Evolutionary conservation across 768 basidiomycete genomes (phyloP), one percentile per base, ranked within the genome.

Genomic region (Candolleomyces eurysporus): DNA sequence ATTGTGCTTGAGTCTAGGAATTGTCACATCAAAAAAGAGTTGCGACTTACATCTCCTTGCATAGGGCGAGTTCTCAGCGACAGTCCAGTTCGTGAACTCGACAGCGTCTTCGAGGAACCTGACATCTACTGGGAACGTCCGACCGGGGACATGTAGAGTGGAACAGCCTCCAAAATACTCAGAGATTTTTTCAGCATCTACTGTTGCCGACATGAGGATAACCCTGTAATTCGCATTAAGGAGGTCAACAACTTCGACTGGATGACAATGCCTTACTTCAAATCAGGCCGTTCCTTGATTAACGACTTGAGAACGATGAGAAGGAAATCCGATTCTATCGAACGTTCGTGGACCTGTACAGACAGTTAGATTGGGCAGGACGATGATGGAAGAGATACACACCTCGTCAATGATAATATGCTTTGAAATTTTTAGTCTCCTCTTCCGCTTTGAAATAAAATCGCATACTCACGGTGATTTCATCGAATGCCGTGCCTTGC

Each of bases 391-490:
- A 11, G 21, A 31, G 19, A 50, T 52, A 64, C 72, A 40, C 58
- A 91, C 92, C 78, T 99, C 96, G 66, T 99, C 96, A 48, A 98
- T 90, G 61, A 99, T 90, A 70, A 99, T 88, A 69, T 97, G 95
- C 92, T 94, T 57, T 17, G 3, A 61, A 5, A 40, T 46, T 8
- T 60, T 57, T 21, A 58, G 46, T 43, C n/a, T 31, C 57, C 26
- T 59, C 30, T 61, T 59, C 52, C 17, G 14, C 16, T 16, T 17
- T 5, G 14, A 11, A 6, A n/a, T 11, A 17, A 10, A 17, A 17
- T 31, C 14, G 26, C 63, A 61, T 54, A 60, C 57, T 58, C 66
- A 93, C 94, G n/a, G 97, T 98, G 58, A 98, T 87, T 64, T 98
- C 96, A 69, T 96, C 94, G 64, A 98, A 92, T 2, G 91, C 89